Conservation (phyloP, 2,329 filamentous ascomycete species). For the Colletotrichum orchidophilum region DNA sequence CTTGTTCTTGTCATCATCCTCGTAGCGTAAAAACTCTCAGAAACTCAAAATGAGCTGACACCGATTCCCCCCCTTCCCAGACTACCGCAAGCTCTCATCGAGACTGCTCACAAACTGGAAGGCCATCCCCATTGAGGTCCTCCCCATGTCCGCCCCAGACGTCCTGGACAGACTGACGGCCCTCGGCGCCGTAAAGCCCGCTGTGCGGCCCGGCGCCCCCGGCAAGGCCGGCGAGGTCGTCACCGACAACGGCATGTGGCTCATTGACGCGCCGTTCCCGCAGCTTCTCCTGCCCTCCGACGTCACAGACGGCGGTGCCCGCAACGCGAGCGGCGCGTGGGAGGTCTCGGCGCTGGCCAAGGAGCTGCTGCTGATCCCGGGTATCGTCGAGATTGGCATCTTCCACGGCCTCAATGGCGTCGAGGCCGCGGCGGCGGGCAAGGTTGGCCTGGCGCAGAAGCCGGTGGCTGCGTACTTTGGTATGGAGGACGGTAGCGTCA, state of each 20-base stretch:
- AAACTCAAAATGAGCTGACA: background rate
- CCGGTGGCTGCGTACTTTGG: slow-evolving; percentile 96
- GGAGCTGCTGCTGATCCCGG: slow-evolving; percentile 81
- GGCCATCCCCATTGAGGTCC: slow-evolving; percentile 90
- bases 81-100: slow-evolving; percentile 88
- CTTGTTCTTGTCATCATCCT: too few species aligned
- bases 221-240: slow-evolving; percentile 83
- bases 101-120: slow-evolving; percentile 83
- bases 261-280: slow-evolving; percentile 91
- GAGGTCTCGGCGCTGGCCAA: slow-evolving; percentile 79
- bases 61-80: too few species aligned
- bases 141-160: slow-evolving; percentile 81
- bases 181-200: slow-evolving; percentile 78
- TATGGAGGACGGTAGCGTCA: slow-evolving; percentile 78
- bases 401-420: slow-evolving; percentile 86
- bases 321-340: slow-evolving; percentile 71
- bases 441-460: slow-evolving; percentile 80
- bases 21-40: too few species aligned
- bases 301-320: slow-evolving; percentile 47
- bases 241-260: slow-evolving; percentile 71
- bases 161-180: slow-evolving; percentile 77
- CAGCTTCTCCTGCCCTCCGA: slow-evolving; percentile 73
- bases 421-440: slow-evolving; percentile 63
- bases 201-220: slow-evolving; percentile 76
- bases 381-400: slow-evolving; percentile 90